phyloP scores from a whole-genome alignment of 345 rosid species.

The Zanthoxylum bungeanum region DNA sequence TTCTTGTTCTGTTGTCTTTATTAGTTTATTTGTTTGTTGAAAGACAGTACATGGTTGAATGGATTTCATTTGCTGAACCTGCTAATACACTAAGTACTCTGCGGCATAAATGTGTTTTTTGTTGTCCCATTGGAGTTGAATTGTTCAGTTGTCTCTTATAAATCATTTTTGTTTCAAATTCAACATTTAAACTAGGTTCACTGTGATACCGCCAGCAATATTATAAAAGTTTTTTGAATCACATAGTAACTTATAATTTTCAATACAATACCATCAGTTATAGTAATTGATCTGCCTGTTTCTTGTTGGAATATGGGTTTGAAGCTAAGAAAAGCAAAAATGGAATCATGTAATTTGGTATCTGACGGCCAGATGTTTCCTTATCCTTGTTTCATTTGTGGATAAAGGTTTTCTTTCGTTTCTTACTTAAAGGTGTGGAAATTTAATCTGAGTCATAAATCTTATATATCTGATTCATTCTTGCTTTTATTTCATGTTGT shows the following conservation, averaged over 20 bases:
- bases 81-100: not conserved
- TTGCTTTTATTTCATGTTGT: not conserved
- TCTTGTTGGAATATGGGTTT: not conserved
- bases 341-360: not conserved
- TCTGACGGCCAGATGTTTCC: not conserved
- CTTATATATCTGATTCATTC: not conserved
- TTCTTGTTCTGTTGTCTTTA: not conserved
- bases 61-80: not conserved
- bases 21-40: not conserved
- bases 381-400: not conserved
- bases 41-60: not conserved
- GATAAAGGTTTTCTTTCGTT: not conserved
- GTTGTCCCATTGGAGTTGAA: not conserved
- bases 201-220: not conserved
- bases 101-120: not conserved
- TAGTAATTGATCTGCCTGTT: not conserved
- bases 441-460: not conserved
- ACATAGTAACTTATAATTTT: not conserved
- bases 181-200: not conserved
- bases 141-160: not conserved
- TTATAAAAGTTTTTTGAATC: not conserved
- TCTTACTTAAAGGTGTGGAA: not conserved
- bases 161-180: not conserved
- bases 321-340: not conserved
- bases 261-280: not conserved